These are phyloP conservation scores for Tulasnella sp. DNA, from an alignment of 768 basidiomycete genomes.

Conservation along the genomic window DNA sequence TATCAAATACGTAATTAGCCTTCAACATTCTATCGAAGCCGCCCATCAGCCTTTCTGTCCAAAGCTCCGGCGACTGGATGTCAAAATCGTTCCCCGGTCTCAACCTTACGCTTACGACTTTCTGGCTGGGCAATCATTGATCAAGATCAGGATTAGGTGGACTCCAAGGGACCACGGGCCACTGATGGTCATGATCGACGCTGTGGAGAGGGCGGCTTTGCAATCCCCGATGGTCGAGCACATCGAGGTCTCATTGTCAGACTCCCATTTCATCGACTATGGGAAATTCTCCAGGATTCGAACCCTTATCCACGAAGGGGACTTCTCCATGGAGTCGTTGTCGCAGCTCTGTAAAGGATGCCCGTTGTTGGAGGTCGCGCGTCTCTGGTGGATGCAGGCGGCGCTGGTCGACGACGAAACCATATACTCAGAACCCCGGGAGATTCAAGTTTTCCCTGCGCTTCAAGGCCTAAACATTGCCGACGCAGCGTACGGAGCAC, in stretches of 20 bases:
- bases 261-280: not conserved
- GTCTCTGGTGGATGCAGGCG: not conserved
- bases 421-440: not conserved
- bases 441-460: not conserved
- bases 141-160: not conserved
- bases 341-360: not conserved
- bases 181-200: not conserved
- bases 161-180: not conserved
- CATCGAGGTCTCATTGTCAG: not conserved
- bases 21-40: not conserved
- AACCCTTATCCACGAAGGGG: not conserved
- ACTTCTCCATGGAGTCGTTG: not conserved
- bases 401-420: not conserved
- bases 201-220: not conserved
- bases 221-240: not conserved
- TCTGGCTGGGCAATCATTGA: not conserved
- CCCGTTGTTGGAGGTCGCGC: not conserved
- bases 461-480: not conserved
- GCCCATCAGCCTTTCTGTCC: not conserved
- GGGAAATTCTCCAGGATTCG: not conserved
- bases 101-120: not conserved
- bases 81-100: not conserved
- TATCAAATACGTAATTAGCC: not conserved
- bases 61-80: not conserved
- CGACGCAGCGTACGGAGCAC: not conserved